Conservation (phyloP, 129 eudicot species). For the Flaveria brownii region DNA sequence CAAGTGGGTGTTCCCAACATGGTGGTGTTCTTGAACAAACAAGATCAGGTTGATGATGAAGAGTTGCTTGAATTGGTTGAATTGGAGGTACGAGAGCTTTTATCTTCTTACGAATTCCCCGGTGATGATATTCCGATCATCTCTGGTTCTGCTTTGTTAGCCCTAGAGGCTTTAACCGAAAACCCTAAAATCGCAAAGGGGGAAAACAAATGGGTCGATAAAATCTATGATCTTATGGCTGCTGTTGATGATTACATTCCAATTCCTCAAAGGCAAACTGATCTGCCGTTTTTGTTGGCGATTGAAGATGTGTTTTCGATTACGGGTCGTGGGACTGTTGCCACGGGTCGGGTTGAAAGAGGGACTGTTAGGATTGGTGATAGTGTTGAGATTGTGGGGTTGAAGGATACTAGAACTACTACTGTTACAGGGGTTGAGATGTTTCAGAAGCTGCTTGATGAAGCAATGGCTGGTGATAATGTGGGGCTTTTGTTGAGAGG, state of each 20-base stretch:
- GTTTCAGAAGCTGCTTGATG: slow-evolving; percentile 86
- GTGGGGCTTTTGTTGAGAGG: slow-evolving; percentile 85
- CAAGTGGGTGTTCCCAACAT: slow-evolving; percentile 84
- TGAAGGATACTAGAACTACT: slow-evolving; percentile 61
- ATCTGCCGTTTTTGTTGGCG: slow-evolving; percentile 63
- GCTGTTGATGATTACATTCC: slow-evolving; percentile 70
- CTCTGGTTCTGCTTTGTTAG: slow-evolving; percentile 73
- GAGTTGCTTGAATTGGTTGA: slow-evolving; percentile 71
- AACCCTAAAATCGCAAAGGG: slow-evolving; percentile 62
- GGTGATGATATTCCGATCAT: slow-evolving; percentile 81
- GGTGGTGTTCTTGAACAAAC: slow-evolving; percentile 77
- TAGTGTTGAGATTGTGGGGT: slow-evolving; percentile 71
- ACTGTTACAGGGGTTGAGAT: slow-evolving; percentile 90
- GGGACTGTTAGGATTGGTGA: slow-evolving; percentile 80
- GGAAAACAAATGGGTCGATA: slow-evolving; percentile 72
- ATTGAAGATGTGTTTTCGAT: slow-evolving; percentile 84
- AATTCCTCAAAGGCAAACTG: slow-evolving; percentile 67
- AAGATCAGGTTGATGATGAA: slow-evolving; percentile 80
- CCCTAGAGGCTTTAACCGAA: slow-evolving; percentile 72
- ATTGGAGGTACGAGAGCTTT: slow-evolving; percentile 71
- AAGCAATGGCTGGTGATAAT: slow-evolving; percentile 85
- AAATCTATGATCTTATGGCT: slow-evolving; percentile 66
- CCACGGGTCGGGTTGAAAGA: slow-evolving; percentile 88
- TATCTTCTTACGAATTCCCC: slow-evolving; percentile 66
- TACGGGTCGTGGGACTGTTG: slow-evolving; percentile 88